Evolutionary conservation across 2,329 filamentous ascomycete genomes (phyloP).

Genomic region (Sordariomycetes sp.): DNA sequence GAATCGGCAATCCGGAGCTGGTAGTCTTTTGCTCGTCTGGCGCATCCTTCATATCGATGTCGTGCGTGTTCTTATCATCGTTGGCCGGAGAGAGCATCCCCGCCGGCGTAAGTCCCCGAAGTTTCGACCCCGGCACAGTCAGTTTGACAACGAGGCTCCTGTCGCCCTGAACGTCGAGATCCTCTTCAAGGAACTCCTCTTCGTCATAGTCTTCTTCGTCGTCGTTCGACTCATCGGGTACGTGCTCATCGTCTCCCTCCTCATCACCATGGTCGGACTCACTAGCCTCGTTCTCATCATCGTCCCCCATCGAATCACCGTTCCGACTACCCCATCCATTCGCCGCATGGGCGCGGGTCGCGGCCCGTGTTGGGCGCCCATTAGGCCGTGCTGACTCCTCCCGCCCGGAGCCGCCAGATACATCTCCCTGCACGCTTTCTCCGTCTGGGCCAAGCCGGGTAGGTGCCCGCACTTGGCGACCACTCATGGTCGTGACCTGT

Average conservation of each 20-base stretch:
- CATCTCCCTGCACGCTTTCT: conserved; percentile 37
- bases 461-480: conserved; percentile 68
- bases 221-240: conserved; percentile 46
- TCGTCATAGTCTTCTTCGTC: conserved; percentile 47
- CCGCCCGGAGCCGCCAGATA: conserved; percentile 15
- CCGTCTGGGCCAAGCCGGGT: conserved; percentile 54
- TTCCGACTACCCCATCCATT: background rate
- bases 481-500: conserved; percentile 67
- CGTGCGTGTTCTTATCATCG: conserved; percentile 3
- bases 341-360: background rate
- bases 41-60: conserved; percentile 2
- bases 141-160: conserved; percentile 59
- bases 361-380: conserved; percentile 31
- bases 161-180: conserved; percentile 43
- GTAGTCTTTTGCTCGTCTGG: background rate
- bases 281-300: conserved; percentile 55
- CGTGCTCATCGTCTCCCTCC: conserved; percentile 53
- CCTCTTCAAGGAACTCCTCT: conserved; percentile 46
- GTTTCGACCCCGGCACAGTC: conserved; percentile 33
- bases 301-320: conserved; percentile 13
- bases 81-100: conserved; percentile 6
- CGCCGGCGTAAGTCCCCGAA: conserved; percentile 9
- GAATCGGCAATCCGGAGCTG: background rate
- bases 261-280: conserved; percentile 70
- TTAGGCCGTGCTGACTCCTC: conserved; percentile 19